Percentiles rank a stretch among this genome's conserved stretches.
Conservation (phyloP, 2,329 filamentous ascomycete species). For the Eutypella sp. region DNA sequence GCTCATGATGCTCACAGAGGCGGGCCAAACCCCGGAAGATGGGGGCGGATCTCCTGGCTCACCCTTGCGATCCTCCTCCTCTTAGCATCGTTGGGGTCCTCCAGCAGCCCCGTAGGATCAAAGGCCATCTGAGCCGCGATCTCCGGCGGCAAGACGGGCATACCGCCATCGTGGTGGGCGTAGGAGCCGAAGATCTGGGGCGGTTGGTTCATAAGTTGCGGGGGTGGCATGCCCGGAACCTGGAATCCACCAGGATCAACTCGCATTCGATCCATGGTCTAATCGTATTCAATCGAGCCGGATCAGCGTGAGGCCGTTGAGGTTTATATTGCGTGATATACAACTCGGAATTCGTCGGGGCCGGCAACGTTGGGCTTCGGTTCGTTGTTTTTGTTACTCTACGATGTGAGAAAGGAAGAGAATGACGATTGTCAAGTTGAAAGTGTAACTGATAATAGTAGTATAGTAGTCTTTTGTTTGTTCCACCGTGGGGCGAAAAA, state of each 20-base stretch:
- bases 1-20: constrained; percentile 2
- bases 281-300: no score
- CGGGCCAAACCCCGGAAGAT: no score
- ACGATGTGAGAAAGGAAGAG: no score
- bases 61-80: constrained; percentile 83
- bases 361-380: no score
- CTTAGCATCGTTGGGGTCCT: constrained; percentile 77
- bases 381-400: no score
- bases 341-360: constrained; percentile 1
- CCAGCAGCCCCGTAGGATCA: constrained; percentile 51
- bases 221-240: constrained; percentile 51
- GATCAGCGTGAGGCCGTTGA: no score
- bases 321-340: no score
- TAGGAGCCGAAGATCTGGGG: constrained; percentile 67
- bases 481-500: no score
- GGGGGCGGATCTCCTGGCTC: constrained; percentile 29
- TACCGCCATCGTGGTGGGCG: constrained; percentile 51
- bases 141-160: constrained; percentile 54
- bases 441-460: no score
- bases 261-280: constrained; percentile 44
- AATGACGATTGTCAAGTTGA: no score
- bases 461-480: no score
- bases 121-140: constrained; percentile 56
- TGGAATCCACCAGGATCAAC: constrained; percentile 43
- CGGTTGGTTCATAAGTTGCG: constrained; percentile 60